Base-by-base conservation (phyloP, 2,329 filamentous ascomycete genomes). In the Phaeosphaeriaceae sp. region DNA sequence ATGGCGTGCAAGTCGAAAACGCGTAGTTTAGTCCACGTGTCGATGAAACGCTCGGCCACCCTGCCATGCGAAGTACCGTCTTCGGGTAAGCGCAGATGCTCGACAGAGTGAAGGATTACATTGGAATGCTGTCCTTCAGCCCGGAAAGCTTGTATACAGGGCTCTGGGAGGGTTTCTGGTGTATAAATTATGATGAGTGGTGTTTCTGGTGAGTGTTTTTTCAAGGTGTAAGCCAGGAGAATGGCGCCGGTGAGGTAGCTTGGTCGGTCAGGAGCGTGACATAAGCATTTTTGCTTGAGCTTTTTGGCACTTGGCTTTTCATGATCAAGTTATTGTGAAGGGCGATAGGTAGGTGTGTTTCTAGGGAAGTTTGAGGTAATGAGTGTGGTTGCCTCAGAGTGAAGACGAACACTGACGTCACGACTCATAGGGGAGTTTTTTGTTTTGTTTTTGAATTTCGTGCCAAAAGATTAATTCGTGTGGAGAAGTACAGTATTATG, bases 21-120 rank as follows among this genome's bases (percentile, higher is more conserved):
- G n/a, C 78, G 76, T 3, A 83, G 71, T 57, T 83, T 82, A 2
- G 80, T 82, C 77, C 79, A 82, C 3, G 80, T 83, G 54, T 83
- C 80, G 48, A 72, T 73, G 64, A 82, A 82, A 17, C 80, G 75
- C 48, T 80, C 75, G 1, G 80, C 79, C 26, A 83, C 79, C 48
- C 75, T 70, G 33, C 73, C 70, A 41, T 72, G 62, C 18, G 57
- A 54, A 0, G 58, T 59, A 12, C 58, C 59, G 49, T 61, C 54
- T 15, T 60, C 57, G 0, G 71, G 64, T 17, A 78, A 73, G 4
- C 75, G 64, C 1, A 83, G 64, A 16, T 75, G 71, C 13, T 75
- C 63, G 40, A 79, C 73, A 13, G 70, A 57, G 13, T 70, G 66
- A 4, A 77, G 58, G 26, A 75, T 66, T 15, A 80, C 66, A 32